Evolutionary conservation across 2,329 filamentous ascomycete species (phyloP).

Genomic region (Graphilbum sp.): DNA sequence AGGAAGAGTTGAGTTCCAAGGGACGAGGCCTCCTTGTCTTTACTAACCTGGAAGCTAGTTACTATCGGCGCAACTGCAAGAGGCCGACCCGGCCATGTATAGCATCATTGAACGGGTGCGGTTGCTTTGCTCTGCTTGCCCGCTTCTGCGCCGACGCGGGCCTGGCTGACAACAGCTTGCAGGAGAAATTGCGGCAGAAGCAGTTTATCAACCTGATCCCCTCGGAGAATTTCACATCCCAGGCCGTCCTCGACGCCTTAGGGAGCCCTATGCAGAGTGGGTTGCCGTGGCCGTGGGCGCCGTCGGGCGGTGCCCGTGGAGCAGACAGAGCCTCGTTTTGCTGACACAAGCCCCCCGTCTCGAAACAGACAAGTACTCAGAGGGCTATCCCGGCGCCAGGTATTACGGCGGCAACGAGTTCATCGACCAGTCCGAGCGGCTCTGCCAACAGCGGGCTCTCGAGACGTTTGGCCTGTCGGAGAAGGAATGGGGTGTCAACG

Average conservation of each 20-base stretch:
- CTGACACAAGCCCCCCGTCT: too few relatives aligned
- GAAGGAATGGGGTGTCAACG: conserved; percentile 92
- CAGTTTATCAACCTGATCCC: conserved; percentile 97
- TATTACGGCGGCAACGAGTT: conserved; percentile 97
- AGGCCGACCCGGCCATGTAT: conserved; percentile 75
- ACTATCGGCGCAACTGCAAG: conserved; percentile 59
- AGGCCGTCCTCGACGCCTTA: conserved; percentile 78
- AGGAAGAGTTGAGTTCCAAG: too few relatives aligned
- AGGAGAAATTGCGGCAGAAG: conserved; percentile 94
- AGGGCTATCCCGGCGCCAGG: conserved; percentile 88
- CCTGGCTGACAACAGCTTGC: neutral
- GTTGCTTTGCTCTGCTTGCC: neutral
- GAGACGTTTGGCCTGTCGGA: conserved; percentile 72
- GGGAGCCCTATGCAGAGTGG: conserved; percentile 90
- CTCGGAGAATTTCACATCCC: conserved; percentile 90
- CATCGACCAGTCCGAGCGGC: conserved; percentile 76
- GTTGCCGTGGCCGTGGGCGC: conserved; percentile 18
- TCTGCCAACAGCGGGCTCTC: conserved; percentile 81
- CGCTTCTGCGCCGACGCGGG: neutral
- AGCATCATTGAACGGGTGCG: conserved; percentile 79
- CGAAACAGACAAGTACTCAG: conserved; percentile 77
- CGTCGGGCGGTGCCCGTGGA: neutral
- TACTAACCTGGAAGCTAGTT: conserved; percentile 35
- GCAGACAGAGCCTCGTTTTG: too few relatives aligned
- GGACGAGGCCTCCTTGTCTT: neutral